A percentile compares a stretch with the other conserved stretches of the same genome.
These are phyloP conservation scores for Xylaria sp. DNA, from an alignment of 2,329 filamentous ascomycete species.

Conservation along the genomic window DNA sequence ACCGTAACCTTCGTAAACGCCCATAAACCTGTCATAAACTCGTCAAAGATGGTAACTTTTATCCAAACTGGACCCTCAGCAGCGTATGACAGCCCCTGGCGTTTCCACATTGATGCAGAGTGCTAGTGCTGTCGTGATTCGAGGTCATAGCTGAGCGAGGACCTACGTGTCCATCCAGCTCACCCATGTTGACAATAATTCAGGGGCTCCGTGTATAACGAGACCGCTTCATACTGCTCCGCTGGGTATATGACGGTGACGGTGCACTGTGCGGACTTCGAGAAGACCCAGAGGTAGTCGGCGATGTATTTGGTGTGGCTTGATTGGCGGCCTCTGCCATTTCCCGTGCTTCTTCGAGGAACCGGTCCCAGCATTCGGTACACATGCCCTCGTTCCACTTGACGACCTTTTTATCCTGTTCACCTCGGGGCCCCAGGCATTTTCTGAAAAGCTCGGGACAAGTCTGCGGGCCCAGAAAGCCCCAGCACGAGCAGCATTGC, in stretches of 20 bases:
- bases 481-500: constrained; percentile 50
- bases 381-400: constrained; percentile 52
- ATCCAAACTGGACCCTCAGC: neutral
- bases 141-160: neutral
- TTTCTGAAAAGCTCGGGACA: constrained; percentile 49
- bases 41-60: neutral
- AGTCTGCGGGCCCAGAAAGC: constrained; percentile 48
- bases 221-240: neutral
- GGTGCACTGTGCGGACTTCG: constrained; percentile 27
- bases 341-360: constrained; percentile 49
- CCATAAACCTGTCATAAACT: neutral
- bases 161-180: neutral
- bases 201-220: neutral
- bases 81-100: neutral
- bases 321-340: constrained; percentile 45
- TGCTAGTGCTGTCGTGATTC: neutral
- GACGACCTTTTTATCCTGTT: constrained; percentile 49
- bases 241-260: constrained; percentile 25
- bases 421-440: constrained; percentile 50
- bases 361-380: constrained; percentile 50
- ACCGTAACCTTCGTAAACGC: neutral
- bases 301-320: constrained; percentile 26
- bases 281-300: constrained; percentile 39
- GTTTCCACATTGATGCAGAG: neutral
- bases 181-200: neutral